Base-by-base conservation (phyloP, 106 monocot species). In the Hemerocallis citrina region DNA sequence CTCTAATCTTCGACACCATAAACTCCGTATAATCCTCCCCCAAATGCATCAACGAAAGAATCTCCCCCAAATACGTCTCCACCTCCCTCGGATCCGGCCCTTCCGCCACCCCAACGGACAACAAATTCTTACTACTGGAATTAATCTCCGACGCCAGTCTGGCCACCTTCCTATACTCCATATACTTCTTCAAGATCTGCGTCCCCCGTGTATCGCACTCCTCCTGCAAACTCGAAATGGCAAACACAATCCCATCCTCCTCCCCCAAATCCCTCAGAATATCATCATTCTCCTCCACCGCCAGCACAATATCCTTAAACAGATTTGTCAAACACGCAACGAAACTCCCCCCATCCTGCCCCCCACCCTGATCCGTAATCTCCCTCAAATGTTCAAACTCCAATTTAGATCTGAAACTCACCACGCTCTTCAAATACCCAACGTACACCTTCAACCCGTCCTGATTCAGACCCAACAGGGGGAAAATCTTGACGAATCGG, bases 241-340 rank as follows among this genome's bases (percentile, higher is more conserved):
- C 84, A 38, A 82, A 92, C 5, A 86, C 98, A 28, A 98, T 79
- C 24, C 88, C 98, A 43, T 92, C 85, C 58, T 98, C 98, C 25
- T 85, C 98, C 17, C 92, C 88, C 25, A 98, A 73, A 38, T 82
- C 65, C 33, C 82, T 74, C 32, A 98, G 72, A 20, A 92, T 68
- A 52, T 71, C 81, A 27, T 98, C 85, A 24, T 98, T 98, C 66
- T 98, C 87, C 75, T 98, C 88, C 9, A 98, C 71, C 1, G 98
- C 98, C 29, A 92, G 79, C n/a, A 98, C 92, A 32, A 98, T 88
- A 64, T 98, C 98, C 63, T 92, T 92, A 65, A 98, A 98, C n/a
- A 98, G 66, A 36, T 57, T 72, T 28, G 88, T 92, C 41, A 98
- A 74, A 69, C 98, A 98, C 5, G 72, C 79, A 6, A 98, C 77